phyloP scores from a whole-genome alignment of 768 basidiomycete genomes.

The Nidularia pulvinata region DNA sequence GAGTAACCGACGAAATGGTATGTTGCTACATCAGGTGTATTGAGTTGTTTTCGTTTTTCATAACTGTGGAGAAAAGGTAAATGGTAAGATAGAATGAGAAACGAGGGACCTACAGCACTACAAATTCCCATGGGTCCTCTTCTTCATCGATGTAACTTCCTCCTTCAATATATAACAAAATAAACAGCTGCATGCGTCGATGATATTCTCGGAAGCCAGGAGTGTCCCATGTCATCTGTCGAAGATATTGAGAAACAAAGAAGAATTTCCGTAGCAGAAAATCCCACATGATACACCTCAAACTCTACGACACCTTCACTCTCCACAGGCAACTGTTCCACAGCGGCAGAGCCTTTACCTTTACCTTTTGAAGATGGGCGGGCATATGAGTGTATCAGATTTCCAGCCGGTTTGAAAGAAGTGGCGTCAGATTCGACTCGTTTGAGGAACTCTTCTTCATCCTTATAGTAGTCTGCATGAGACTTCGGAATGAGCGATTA shows the following conservation, averaged over 20 bases:
- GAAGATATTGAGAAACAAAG: no score
- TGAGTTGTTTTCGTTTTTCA: constrained; percentile 79
- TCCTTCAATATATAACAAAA: constrained; percentile 92
- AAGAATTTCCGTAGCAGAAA: no score
- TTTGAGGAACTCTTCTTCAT: constrained; percentile 63
- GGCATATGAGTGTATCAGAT: constrained; percentile 75
- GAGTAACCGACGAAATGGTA: constrained; percentile 97
- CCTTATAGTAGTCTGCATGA: constrained; percentile 66
- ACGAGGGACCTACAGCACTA: constrained; percentile 63
- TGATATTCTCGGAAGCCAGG: constrained; percentile 93
- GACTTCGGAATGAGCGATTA: neutral
- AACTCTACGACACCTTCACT: constrained; percentile 68
- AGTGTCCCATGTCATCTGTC: constrained; percentile 84
- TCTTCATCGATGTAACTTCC: constrained; percentile 95
- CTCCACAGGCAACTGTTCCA: constrained; percentile 38
- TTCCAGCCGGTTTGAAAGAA: constrained; percentile 76
- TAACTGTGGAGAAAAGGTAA: constrained; percentile 46
- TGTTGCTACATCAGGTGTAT: constrained; percentile 43
- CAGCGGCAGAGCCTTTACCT: constrained; percentile 48
- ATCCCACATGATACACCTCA: constrained; percentile 89
- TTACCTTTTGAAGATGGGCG: constrained; percentile 54
- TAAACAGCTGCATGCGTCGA: constrained; percentile 91
- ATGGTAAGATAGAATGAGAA: neutral
- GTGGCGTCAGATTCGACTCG: constrained; percentile 79
- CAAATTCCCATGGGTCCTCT: constrained; percentile 94